Base-by-base conservation (phyloP, 805 yeast species). In the Metschnikowia kofuensis region DNA sequence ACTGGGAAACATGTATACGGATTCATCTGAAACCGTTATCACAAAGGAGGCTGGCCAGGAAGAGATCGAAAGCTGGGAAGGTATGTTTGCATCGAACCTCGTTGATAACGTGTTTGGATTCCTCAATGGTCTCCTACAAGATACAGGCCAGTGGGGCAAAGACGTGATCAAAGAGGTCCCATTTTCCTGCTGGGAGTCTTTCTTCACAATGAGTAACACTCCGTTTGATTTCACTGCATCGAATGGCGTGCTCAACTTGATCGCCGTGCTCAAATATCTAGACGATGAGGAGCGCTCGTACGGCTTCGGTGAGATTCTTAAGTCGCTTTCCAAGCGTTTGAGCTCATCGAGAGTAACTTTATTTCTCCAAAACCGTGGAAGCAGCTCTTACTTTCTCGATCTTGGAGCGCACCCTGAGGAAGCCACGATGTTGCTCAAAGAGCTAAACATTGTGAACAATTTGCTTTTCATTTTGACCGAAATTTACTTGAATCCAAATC, bases 201-300 rank as follows among this genome's bases (percentile, higher is more conserved):
- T 80, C 35, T 60, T 85, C 7, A 70, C 77, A 1, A 58, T 83
- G 47, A 66, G 73, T 8, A 76, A 81, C 46, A 77, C 80, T 2
- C 85, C 92, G 0, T 84, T 74, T 61, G 90, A 86, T 57, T 82
- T 76, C 55, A 71, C 77, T 6, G 67, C 74, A 34, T 80, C 89
- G 1, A 76, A 75, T 50, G 79, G 83, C 0, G 64, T 82, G 53
- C 69, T 74, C 36, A 78, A 83, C 16, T 63, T 82, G 30, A 69
- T 79, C 31, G 82, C 80, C 26, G 76, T 82, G 1, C 67, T 84
- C 38, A 81, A 78, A 55, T 72, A 73, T 42, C 75, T 83, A 47
- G 87, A 82, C 57, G 82, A 79, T 40, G 80, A 79, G 39, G 70
- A 74, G 36, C 74, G 79, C 28, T 74, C 72, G 7, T 80, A 79